Evolutionary conservation across 164 flowering plant species (phyloP).

Genomic region (Berberis vulgaris): DNA sequence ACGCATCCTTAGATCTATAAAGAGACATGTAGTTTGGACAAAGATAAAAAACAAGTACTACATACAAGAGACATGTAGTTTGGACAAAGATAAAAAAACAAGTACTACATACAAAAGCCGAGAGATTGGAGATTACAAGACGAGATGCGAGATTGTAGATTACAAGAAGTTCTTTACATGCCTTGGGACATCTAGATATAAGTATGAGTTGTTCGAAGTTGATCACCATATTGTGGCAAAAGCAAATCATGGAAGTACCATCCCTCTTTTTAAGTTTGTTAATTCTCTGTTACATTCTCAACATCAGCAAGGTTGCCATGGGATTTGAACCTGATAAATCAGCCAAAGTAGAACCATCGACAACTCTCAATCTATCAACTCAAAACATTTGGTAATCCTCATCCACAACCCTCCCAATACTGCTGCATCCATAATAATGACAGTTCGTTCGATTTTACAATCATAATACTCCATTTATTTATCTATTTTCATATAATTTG

Average conservation of each 20-base stretch:
- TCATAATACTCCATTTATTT: background rate
- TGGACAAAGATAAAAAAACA: too few species aligned
- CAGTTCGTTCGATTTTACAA: conserved; percentile 5
- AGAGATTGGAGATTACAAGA: too few species aligned
- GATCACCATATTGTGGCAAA: background rate
- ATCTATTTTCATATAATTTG: too few species aligned
- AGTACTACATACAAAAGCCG: too few species aligned
- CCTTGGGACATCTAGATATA: too few species aligned
- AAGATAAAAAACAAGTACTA: too few species aligned
- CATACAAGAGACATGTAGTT: too few species aligned
- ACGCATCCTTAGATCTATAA: too few species aligned
- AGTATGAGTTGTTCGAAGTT: too few species aligned
- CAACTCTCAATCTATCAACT: conserved; percentile 14
- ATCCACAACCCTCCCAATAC: conserved; percentile 7
- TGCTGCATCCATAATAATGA: conserved; percentile 9
- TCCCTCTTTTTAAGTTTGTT: conserved; percentile 1
- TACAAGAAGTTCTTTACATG: too few species aligned
- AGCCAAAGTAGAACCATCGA: conserved; percentile 12
- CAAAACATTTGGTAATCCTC: conserved; percentile 9
- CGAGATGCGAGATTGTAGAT: too few species aligned
- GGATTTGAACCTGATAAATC: conserved; percentile 12
- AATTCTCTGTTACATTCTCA: conserved; percentile 12
- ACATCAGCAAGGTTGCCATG: conserved; percentile 13
- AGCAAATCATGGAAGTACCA: background rate
- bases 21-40: too few species aligned